These are phyloP conservation scores for Pseudopithomyces maydicus DNA, from an alignment of 2,329 filamentous ascomycete species.

Conservation along the genomic window DNA sequence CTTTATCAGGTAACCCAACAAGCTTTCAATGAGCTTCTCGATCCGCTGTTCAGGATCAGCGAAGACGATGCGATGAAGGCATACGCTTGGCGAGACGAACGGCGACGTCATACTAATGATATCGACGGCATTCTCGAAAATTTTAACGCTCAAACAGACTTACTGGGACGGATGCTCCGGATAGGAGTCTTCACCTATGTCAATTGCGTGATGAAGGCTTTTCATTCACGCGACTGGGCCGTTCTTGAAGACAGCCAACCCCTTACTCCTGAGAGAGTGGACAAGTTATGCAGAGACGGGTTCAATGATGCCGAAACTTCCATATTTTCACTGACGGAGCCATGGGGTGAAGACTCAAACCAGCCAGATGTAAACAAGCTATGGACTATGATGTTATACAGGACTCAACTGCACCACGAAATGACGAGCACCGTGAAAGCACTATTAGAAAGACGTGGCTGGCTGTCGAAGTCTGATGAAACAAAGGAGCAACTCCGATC, in stretches of 20 bases:
- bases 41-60: constrained; percentile 79
- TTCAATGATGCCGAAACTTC: constrained; percentile 23
- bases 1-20: constrained; percentile 91
- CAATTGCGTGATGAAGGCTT: constrained; percentile 28
- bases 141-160: constrained; percentile 16
- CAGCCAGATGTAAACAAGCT: constrained; percentile 18
- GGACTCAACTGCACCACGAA: constrained; percentile 27
- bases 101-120: constrained; percentile 23
- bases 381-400: constrained; percentile 32
- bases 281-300: constrained; percentile 7
- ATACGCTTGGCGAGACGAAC: constrained; percentile 46
- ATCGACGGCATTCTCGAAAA: constrained; percentile 27
- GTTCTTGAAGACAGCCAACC: background rate
- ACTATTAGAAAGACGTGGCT: constrained; percentile 18
- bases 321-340: constrained; percentile 17
- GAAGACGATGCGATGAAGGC: constrained; percentile 78
- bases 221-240: constrained; percentile 13
- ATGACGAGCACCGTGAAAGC: constrained; percentile 18
- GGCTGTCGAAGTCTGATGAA: constrained; percentile 14
- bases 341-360: constrained; percentile 11
- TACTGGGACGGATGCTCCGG: constrained; percentile 21
- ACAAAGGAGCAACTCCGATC: background rate
- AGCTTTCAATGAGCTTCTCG: constrained; percentile 89
- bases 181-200: constrained; percentile 35
- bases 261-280: constrained; percentile 3